Conservation (phyloP, 2,329 filamentous ascomycete species). For the Gaeumannomyces tritici region DNA sequence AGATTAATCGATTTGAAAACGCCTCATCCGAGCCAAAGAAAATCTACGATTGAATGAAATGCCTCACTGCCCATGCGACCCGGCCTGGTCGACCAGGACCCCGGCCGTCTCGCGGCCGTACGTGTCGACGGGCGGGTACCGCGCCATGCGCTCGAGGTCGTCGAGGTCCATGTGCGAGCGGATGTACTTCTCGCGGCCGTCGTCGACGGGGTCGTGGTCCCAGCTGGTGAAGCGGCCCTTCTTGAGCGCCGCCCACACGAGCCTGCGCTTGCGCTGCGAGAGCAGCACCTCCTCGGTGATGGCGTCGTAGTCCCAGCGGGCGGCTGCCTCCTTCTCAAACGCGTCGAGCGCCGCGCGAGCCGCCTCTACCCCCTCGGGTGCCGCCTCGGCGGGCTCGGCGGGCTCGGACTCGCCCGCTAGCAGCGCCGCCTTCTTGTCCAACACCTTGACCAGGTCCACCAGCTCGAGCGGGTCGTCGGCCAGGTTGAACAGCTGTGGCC, state of each 20-base stretch:
- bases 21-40: too few species aligned
- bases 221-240: constrained; percentile 69
- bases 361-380: constrained; percentile 13
- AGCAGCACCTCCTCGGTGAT: constrained; percentile 67
- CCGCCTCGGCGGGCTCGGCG: too few species aligned
- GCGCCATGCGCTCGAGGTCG: constrained; percentile 66
- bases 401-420: neutral
- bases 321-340: constrained; percentile 64
- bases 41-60: too few species aligned
- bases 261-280: constrained; percentile 68
- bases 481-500: constrained; percentile 74
- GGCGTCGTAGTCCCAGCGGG: constrained; percentile 70
- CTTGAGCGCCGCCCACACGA: constrained; percentile 74
- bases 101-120: constrained; percentile 38
- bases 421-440: constrained; percentile 21
- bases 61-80: constrained; percentile 29
- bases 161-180: constrained; percentile 74
- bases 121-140: constrained; percentile 57
- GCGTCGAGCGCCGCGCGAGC: constrained; percentile 26
- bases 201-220: constrained; percentile 72
- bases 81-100: constrained; percentile 30
- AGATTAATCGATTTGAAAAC: too few species aligned
- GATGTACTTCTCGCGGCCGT: constrained; percentile 69
- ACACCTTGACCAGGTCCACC: constrained; percentile 54
- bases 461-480: constrained; percentile 65